Evolutionary conservation across 108 stramenopile genomes (phyloP), one percentile per base, ranked within the genome.

Genomic region (Fistulifera solaris): DNA sequence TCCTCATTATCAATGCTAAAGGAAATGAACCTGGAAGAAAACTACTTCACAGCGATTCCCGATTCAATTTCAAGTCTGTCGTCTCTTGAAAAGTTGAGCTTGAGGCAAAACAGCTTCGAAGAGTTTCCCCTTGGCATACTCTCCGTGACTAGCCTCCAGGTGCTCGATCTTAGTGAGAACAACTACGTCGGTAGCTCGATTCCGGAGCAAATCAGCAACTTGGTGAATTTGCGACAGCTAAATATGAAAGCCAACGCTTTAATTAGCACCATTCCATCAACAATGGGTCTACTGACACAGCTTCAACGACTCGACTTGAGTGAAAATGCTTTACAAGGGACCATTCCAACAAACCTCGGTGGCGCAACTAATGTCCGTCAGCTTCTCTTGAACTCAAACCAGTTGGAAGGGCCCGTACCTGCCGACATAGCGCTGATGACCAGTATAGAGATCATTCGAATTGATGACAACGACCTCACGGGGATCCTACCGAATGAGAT

Each of bases 11-110:
- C 31, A 35, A 8, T 35, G 3, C 8, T 35, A 35, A 35, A 3
- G 31, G 3, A 3, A 6, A 35, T 35, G 6, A 35, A 35, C 8
- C 31, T 35, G 31, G 31, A 35, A 35, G 31, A 8, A 35, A 35
- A 35, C 31, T 6, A 35, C 8, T 35, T 35, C 31, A 35, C 31
- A 6, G 31, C 31, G 6, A 8, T 35, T 8, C 31, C 31, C 8
- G 31, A 35, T 35, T 78, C 77, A 54, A 7, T 89, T 0, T 65
- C 68, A n/a, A 24, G 38, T 4, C 53, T 75, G 40, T 45, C 44
- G 44, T 19, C 44, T 45, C 31, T 35, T 8, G 31, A 35, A 35
- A 35, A 35, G 31, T 8, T 35, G 31, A 35, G 8, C 8, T 21
- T 45, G 16, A 17, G 11, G 6, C 19, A 11, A 17, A 45, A 45